Evolutionary conservation across 495 filamentous ascomycete genomes (phyloP), one percentile per base, ranked within the genome.

Genomic region (Acidomyces sp.): DNA sequence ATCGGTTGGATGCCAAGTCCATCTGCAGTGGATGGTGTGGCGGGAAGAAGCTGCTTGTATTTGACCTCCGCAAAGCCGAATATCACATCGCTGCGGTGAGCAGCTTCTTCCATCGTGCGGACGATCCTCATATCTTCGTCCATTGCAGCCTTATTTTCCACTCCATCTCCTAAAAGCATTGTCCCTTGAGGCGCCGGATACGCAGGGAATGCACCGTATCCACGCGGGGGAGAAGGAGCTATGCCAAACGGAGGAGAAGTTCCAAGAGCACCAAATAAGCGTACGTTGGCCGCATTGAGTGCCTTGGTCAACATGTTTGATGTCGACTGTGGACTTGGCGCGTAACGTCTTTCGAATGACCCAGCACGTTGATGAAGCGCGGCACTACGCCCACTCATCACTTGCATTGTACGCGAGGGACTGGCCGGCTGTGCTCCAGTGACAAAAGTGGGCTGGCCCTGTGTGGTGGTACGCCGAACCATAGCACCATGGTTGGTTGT

Each of bases 61-160:
- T 97, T 97, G 45, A 97, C 87, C 60, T 96, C 90, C 7, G 90
- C 90, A 61, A 96, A 95, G 16, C 85, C 85, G 56, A 82, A 96
- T 1, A 97, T 85, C 22, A 95, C 87, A 55, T 97, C 86, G 48
- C 85, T 93, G 20, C 84, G 77, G 12, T 81, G 86, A 5, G 92
- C 92, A 36, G 78, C 78, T 41, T 96, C 86, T 59, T 97, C 90
- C 27, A 96, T 82, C 21, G 69, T 71, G 40, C 86, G 75, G 4
- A 90, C 72, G 19, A 80, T 77, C 53, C 69, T 73, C 30, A 70
- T 65, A 56, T 97, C 90, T 55, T 96, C 86, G 43, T 96, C 88
- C 6, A 74, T 56, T 6, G 71, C 70, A 4, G 61, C 56, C 25
- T 65, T 70, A 15, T 67, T 57, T 52, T 74, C 78, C 1, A 55